phyloP scores from a whole-genome alignment of 2,329 filamentous ascomycete species.

The Catunica adiposa region DNA sequence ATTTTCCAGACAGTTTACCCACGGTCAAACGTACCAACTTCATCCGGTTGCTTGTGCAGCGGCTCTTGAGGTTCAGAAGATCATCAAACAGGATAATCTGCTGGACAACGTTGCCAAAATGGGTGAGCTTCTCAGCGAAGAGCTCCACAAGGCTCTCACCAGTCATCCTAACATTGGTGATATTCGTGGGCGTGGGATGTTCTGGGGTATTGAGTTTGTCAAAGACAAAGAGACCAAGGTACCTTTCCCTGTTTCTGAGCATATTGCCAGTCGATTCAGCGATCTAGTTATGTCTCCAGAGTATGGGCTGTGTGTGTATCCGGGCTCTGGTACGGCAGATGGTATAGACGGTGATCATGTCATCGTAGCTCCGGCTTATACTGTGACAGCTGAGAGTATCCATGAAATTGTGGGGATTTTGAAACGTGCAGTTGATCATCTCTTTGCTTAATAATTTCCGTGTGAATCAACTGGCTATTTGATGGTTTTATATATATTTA shows the following conservation, averaged over 20 bases:
- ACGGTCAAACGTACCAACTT: constrained; percentile 47
- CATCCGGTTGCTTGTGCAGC: constrained; percentile 43
- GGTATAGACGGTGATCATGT: constrained; percentile 51
- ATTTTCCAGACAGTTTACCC: constrained; percentile 21
- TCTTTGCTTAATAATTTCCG: background rate
- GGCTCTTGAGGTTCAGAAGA: constrained; percentile 44
- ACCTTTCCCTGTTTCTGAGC: constrained; percentile 19
- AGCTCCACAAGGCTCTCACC: constrained; percentile 23
- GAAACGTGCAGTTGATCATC: background rate
- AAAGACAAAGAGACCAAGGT: constrained; percentile 22
- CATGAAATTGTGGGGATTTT: constrained; percentile 18
- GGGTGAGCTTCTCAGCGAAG: constrained; percentile 31
- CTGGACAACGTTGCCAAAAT: constrained; percentile 40
- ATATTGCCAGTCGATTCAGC: background rate
- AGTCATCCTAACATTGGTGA: constrained; percentile 37
- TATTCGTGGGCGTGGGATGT: constrained; percentile 41
- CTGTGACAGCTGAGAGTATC: constrained; percentile 39
- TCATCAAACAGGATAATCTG: constrained; percentile 40
- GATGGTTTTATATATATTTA: too few relatives aligned
- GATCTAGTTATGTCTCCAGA: constrained; percentile 18
- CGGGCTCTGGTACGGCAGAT: constrained; percentile 42
- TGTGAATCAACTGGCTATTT: too few relatives aligned
- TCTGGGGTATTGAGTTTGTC: constrained; percentile 33
- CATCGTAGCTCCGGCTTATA: constrained; percentile 53
- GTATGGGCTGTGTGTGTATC: constrained; percentile 32